These are phyloP conservation scores for Lactarius trivialis DNA, from an alignment of 768 basidiomycete genomes.

Conservation along the genomic window DNA sequence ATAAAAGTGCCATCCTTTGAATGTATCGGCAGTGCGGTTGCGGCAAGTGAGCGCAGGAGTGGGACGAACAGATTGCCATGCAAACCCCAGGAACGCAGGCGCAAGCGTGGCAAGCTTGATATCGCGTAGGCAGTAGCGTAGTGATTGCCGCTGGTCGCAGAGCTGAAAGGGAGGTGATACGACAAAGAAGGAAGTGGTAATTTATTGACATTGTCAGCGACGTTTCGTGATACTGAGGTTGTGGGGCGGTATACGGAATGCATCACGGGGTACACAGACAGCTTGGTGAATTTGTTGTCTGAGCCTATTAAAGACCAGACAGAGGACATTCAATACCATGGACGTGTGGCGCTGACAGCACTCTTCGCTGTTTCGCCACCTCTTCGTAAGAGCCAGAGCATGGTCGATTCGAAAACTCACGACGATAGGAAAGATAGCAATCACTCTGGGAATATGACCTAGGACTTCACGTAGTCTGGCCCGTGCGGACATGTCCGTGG, in stretches of 20 bases:
- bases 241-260: background rate
- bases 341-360: conserved; percentile 3
- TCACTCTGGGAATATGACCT: background rate
- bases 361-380: background rate
- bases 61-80: background rate
- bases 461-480: background rate
- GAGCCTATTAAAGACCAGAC: background rate
- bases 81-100: background rate
- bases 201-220: background rate
- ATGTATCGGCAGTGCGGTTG: background rate
- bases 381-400: background rate
- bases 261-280: background rate
- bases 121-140: background rate
- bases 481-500: background rate
- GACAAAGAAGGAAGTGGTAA: background rate
- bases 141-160: background rate
- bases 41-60: background rate
- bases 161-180: background rate
- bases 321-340: background rate
- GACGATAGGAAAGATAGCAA: background rate
- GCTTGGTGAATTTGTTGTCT: background rate
- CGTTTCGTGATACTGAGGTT: background rate
- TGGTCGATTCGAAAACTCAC: background rate
- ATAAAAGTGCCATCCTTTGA: conserved; percentile 9
- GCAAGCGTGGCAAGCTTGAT: background rate